Evolutionary conservation across 352 stramenopile species (phyloP), one percentile per base, ranked within the genome.

Genomic region (Phytopythium litorale): DNA sequence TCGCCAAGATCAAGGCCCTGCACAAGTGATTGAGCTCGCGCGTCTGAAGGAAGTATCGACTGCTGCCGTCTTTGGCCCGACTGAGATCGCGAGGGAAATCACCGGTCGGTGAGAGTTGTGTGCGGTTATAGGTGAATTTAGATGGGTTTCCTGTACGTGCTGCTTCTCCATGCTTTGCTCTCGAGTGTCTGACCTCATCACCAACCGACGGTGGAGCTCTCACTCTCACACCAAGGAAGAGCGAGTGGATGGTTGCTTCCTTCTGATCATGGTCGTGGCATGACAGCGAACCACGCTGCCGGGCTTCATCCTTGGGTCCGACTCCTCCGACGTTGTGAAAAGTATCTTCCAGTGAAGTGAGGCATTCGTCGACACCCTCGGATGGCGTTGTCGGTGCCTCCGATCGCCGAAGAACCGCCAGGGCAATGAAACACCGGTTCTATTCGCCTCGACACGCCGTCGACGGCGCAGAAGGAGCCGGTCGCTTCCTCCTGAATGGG

Each of bases 1-100:
- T 95, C 57, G 72, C 79, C 58, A 90, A 93, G 71, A 88, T 93
- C 63, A 75, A 84, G 42, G 65, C 70, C 35, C 70, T 95, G 54
- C 67, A 72, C 56, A 33, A 76, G 45, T 73, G 67, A 75, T 28
- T 42, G 5, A 11, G 33, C n/a, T 23, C 15, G 21, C 25, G 15
- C 3, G 13, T 35, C 15, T 18, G n/a, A n/a, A n/a, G n/a, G n/a
- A 33, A 30, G 30, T 9, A 16, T 33, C 38, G 30, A 6, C 19
- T 43, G 37, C 43, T 32, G n/a, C 23, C 30, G n/a, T 32, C 23
- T 0, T 15, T 12, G 23, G 7, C 46, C 16, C 46, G 46, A 7
- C 43, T n/a, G 7, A 15, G 43, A 18, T 4, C 30, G n/a, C 7
- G 1, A 8, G 30, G 7, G 2, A n/a, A 7, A n/a, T 30, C n/a